Evolutionary conservation across 2,329 filamentous ascomycete genomes (phyloP).

Genomic region (Pseudocercospora cruenta): DNA sequence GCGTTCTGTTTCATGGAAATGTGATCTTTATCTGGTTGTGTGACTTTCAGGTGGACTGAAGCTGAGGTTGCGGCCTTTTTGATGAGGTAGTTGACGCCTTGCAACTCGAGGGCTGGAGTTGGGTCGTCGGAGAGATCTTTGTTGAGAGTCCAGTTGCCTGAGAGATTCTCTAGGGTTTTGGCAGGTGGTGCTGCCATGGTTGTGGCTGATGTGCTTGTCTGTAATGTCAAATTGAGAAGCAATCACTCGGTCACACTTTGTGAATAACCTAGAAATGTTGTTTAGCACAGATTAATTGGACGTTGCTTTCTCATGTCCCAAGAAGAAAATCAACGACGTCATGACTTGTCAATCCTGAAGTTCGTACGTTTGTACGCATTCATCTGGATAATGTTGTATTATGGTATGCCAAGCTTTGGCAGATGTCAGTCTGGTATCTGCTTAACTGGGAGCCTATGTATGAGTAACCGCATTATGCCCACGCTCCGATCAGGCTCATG

Average conservation of each 20-base stretch:
- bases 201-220: too few relatives aligned
- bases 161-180: background rate
- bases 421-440: background rate
- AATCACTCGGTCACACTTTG: too few relatives aligned
- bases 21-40: background rate
- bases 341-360: background rate
- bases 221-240: too few relatives aligned
- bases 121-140: background rate
- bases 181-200: background rate
- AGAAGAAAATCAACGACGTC: too few relatives aligned
- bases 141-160: conserved; percentile 5
- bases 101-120: conserved; percentile 2
- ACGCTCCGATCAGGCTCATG: conserved; percentile 68
- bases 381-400: too few relatives aligned
- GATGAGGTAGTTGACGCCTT: conserved; percentile 2
- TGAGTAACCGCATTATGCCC: conserved; percentile 48
- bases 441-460: background rate
- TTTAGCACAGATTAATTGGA: too few relatives aligned
- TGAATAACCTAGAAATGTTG: too few relatives aligned
- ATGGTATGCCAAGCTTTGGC: background rate
- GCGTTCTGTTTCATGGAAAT: conserved; percentile 4
- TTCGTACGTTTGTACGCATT: too few relatives aligned
- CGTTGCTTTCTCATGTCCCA: too few relatives aligned
- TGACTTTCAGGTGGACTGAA: background rate
- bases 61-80: background rate